Base-by-base conservation (phyloP, 768 basidiomycete species). In the Gymnopilus dilepis region DNA sequence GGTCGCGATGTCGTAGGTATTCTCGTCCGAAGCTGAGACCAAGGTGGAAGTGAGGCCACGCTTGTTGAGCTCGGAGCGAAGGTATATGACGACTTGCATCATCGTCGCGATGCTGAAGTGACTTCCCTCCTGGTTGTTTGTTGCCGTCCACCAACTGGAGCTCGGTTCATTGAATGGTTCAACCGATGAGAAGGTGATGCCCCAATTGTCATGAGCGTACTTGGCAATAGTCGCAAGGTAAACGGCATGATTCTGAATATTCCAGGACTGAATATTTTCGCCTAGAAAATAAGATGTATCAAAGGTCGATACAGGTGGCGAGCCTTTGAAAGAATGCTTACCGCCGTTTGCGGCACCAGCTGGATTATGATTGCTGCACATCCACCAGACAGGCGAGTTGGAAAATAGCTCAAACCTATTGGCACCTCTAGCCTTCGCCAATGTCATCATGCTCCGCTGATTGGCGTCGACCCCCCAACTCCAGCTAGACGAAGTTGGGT, bases 321-420 rank as follows among this genome's bases (percentile, higher is more conserved):
- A 48, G 42, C 6, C 19, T 43, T 9, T 8, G 19, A 26, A 47
- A 38, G 8, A 19, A 28, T n/a, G 31, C 59, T 38, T 8, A 64
- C 63, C 55, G 17, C 62, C 65, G 30, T 48, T 51, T 1, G 37
- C 22, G 4, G 61, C 65, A 4, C 65, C 65, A 33, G 65, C 59
- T 8, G 65, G 65, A 37, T 66, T 66, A 52, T 66, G 65, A 33
- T 66, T 63, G 31, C 26, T 45, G 56, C 65, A 66, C 65, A 66
- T 66, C 65, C 65, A 66, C 65, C 65, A 66, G 59, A 66, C 56
- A 8, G 65, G 65, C 7, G 65, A 66, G 24, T 66, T 66, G 19
- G 65, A 66, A 24, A 66, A 66, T 6, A 66, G 52, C 21, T 66
- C 65, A 21, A 66, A 66, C 15, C 51, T 45, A 41, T 66, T 57